Evolutionary conservation across 2,329 filamentous ascomycete species (phyloP).

Genomic region (Paracorniculantispora psalliotae): DNA sequence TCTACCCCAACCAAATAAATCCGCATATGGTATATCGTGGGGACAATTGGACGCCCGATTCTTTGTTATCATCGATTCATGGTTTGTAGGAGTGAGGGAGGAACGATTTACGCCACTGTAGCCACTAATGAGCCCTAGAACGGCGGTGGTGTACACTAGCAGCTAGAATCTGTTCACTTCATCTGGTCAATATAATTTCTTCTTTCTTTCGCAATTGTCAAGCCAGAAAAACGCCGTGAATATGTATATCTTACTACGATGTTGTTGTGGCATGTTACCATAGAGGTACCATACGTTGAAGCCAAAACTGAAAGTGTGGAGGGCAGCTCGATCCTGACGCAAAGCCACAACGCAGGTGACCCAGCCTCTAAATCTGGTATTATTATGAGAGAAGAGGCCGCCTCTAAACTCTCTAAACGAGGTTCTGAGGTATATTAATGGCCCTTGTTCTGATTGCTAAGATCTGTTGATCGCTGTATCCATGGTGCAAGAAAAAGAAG

Average conservation of each 20-base stretch:
- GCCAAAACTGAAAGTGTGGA: background rate
- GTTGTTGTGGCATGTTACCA: background rate
- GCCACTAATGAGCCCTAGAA: background rate
- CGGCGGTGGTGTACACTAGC: background rate
- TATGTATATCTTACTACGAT: background rate
- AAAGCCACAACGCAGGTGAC: background rate
- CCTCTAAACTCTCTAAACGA: background rate
- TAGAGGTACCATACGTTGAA: background rate
- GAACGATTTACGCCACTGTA: background rate
- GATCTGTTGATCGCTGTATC: too few species aligned
- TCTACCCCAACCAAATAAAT: background rate
- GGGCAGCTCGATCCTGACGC: background rate
- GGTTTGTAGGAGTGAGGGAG: background rate
- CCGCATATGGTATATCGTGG: background rate
- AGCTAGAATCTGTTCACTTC: background rate
- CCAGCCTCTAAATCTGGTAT: background rate
- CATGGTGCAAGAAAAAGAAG: too few species aligned
- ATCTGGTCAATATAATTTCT: too few species aligned
- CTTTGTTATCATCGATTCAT: background rate
- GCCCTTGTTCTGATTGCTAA: background rate
- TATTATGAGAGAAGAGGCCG: background rate
- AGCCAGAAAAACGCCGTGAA: too few species aligned
- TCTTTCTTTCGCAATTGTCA: too few species aligned
- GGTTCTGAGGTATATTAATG: background rate
- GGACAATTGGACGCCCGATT: background rate